Conservation (phyloP, 2,329 filamentous ascomycete genomes). For the Sporothrix pseudoabietina region DNA sequence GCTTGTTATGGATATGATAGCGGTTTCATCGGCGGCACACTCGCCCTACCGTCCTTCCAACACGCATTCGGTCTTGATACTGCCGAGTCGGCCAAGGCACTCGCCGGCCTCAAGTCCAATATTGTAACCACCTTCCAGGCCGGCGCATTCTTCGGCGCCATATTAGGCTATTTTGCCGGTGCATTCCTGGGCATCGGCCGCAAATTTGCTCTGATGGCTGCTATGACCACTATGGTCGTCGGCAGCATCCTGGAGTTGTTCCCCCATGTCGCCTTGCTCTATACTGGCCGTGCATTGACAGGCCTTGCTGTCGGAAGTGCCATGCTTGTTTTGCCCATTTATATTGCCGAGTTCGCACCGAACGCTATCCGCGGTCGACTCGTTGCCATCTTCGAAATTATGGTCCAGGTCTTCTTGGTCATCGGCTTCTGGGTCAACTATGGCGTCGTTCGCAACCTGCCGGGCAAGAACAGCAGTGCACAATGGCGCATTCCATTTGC, state of each 20-base stretch:
- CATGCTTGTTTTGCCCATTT: conserved; percentile 62
- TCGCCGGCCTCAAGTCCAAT: conserved; percentile 41
- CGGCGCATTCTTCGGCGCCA: conserved; percentile 56
- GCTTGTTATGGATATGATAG: conserved; percentile 54
- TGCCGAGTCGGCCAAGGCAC: conserved; percentile 20
- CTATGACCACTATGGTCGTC: conserved; percentile 49
- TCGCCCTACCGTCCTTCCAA: conserved; percentile 52
- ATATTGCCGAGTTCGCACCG: conserved; percentile 64
- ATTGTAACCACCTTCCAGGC: conserved; percentile 50
- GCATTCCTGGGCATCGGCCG: conserved; percentile 45
- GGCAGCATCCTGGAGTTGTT: conserved; percentile 50
- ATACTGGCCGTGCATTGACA: conserved; percentile 59
- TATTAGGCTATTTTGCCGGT: conserved; percentile 35
- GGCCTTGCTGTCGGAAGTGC: conserved; percentile 61
- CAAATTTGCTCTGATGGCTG: conserved; percentile 53
- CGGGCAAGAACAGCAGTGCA: conserved; percentile 35
- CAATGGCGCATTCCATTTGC: conserved; percentile 55
- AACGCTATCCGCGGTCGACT: conserved; percentile 60
- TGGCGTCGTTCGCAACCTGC: conserved; percentile 46
- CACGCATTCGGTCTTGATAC: conserved; percentile 46
- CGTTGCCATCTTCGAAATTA: conserved; percentile 56
- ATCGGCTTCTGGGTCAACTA: conserved; percentile 58
- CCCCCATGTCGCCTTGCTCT: conserved; percentile 47
- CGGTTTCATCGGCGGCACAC: conserved; percentile 58
- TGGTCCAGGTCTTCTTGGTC: conserved; percentile 55